These are phyloP conservation scores for Suhomyces atakaporum DNA, from an alignment of 1,139 yeast species.

Conservation along the genomic window DNA sequence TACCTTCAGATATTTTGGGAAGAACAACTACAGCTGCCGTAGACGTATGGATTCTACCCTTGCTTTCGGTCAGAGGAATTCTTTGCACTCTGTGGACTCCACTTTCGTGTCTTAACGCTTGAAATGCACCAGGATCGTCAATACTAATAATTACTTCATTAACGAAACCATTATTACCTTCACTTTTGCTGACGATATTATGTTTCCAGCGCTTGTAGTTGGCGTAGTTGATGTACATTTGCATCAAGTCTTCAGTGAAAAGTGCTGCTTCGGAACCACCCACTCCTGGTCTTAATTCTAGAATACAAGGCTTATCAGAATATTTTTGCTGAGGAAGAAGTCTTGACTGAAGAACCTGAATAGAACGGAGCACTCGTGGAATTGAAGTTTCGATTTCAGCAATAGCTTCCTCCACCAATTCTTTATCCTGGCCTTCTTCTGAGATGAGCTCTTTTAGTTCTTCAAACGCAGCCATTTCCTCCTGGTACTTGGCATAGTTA, in stretches of 20 bases:
- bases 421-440: constrained; percentile 33
- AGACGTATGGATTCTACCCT: constrained; percentile 93
- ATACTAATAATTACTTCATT: constrained; percentile 77
- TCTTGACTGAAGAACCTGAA: constrained; percentile 51
- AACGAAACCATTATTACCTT: constrained; percentile 60
- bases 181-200: constrained; percentile 60
- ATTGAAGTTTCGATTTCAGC: constrained; percentile 27
- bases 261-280: constrained; percentile 95
- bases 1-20: constrained; percentile 72
- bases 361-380: constrained; percentile 38
- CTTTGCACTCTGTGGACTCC: constrained; percentile 98
- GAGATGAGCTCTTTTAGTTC: constrained; percentile 39
- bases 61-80: constrained; percentile 88
- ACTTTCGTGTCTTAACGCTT: constrained; percentile 75
- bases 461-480: constrained; percentile 34
- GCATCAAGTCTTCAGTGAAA: constrained; percentile 75
- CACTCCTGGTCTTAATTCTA: constrained; percentile 92
- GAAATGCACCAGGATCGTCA: constrained; percentile 77
- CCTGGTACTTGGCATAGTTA: constrained; percentile 49
- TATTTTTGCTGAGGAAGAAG: constrained; percentile 78
- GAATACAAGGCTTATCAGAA: constrained; percentile 72
- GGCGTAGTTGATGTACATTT: constrained; percentile 81
- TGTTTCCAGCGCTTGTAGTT: constrained; percentile 65
- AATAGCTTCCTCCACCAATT: constrained; percentile 31
- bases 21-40: constrained; percentile 94